A percentile compares a stretch with the other conserved stretches of the same genome.
These are phyloP conservation scores for Choiromyces venosus DNA, from an alignment of 495 filamentous ascomycete genomes.

Conservation along the genomic window DNA sequence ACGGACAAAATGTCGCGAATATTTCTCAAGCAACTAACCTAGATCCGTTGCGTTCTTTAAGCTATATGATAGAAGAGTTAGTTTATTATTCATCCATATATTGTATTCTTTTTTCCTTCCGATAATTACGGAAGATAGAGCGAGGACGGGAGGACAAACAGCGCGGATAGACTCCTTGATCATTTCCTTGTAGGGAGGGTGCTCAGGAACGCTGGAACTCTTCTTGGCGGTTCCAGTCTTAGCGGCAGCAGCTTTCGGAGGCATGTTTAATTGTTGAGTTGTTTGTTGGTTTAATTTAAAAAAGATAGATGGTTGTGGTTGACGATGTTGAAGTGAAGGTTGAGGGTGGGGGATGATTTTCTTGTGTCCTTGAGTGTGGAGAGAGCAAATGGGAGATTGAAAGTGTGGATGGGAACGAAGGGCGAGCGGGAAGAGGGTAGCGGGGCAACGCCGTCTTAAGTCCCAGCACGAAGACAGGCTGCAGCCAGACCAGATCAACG, in stretches of 20 bases:
- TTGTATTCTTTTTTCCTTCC: constrained; percentile 9
- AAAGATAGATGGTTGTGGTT: constrained; percentile 25
- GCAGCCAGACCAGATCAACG: constrained; percentile 38
- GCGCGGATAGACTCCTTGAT: constrained; percentile 64
- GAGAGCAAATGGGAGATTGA: constrained; percentile 37
- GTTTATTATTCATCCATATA: constrained; percentile 21
- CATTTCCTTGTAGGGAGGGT: constrained; percentile 60
- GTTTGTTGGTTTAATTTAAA: constrained; percentile 7
- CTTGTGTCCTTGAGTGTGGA: constrained; percentile 4
- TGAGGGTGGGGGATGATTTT: constrained; percentile 31
- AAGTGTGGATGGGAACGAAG: constrained; percentile 40
- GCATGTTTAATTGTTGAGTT: constrained; percentile 28
- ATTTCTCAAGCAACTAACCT: constrained; percentile 49
- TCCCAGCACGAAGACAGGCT: constrained; percentile 26
- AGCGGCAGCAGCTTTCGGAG: constrained; percentile 50
- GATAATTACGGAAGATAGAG: constrained; percentile 35
- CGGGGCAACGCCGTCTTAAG: constrained; percentile 35
- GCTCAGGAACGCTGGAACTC: constrained; percentile 47
- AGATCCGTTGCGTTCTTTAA: constrained; percentile 62
- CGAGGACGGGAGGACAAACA: constrained; percentile 50
- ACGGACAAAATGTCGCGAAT: background rate
- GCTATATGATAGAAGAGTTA: constrained; percentile 47
- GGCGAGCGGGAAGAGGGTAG: constrained; percentile 26
- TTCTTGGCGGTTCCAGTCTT: constrained; percentile 50
- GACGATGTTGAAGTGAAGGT: constrained; percentile 6